These are phyloP conservation scores for Penicillium dipodomyicola DNA, from an alignment of 495 filamentous ascomycete genomes.

Conservation along the genomic window DNA sequence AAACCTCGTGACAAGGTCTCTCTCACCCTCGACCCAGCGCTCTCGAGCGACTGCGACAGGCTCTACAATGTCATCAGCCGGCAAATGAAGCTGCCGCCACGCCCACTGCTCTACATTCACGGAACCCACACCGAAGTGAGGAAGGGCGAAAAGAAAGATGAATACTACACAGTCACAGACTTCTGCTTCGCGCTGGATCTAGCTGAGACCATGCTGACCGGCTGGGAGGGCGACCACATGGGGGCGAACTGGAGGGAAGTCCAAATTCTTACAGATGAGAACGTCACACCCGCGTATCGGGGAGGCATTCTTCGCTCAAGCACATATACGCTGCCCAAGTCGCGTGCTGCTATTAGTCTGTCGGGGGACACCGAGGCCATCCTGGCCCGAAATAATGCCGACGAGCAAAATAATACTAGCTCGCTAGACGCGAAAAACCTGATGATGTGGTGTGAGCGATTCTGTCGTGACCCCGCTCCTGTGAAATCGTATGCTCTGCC, in stretches of 20 bases:
- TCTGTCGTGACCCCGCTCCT: conserved; percentile 36
- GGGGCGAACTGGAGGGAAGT: conserved; percentile 21
- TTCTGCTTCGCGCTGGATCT: conserved; percentile 43
- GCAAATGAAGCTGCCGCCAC: conserved; percentile 38
- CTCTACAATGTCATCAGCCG: conserved; percentile 29
- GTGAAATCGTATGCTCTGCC: conserved; percentile 39
- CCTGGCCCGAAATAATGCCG: conserved; percentile 13
- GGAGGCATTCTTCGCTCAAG: conserved; percentile 28
- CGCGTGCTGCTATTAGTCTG: background rate
- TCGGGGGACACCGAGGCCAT: conserved; percentile 18
- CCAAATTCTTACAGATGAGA: conserved; percentile 27
- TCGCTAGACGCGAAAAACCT: conserved; percentile 9
- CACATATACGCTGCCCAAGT: conserved; percentile 20
- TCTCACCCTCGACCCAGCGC: conserved; percentile 27
- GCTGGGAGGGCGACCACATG: conserved; percentile 22
- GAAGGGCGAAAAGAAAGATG: conserved; percentile 28
- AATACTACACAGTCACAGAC: conserved; percentile 34
- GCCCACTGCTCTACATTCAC: conserved; percentile 33
- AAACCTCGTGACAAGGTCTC: conserved; percentile 17
- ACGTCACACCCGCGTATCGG: conserved; percentile 30
- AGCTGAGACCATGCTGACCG: conserved; percentile 32
- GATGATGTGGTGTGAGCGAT: conserved; percentile 42
- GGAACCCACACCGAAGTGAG: conserved; percentile 36
- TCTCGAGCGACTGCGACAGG: conserved; percentile 23
- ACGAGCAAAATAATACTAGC: background rate